phyloP scores from a whole-genome alignment of 768 basidiomycete species.

The Rubroboletus satanas region DNA sequence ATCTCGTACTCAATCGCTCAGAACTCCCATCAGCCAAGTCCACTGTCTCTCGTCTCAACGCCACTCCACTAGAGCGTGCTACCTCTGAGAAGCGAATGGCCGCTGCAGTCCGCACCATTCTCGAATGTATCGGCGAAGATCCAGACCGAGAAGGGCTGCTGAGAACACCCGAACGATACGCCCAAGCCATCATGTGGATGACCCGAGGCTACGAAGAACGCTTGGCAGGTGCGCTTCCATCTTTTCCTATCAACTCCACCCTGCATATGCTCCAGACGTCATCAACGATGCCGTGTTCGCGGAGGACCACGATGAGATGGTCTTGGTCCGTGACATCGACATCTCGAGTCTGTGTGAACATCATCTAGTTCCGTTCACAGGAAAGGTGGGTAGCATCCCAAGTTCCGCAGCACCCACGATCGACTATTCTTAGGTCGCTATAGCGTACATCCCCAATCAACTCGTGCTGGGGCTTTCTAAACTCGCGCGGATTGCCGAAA shows the following conservation, averaged over 20 bases:
- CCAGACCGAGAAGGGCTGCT: constrained; percentile 91
- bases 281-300: constrained; percentile 98
- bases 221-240: constrained; percentile 59
- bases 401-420: constrained; percentile 20
- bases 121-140: constrained; percentile 98
- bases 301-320: constrained; percentile 99
- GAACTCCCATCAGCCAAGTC: constrained; percentile 65
- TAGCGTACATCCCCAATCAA: constrained; percentile 95
- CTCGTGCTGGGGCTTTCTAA: constrained; percentile 94
- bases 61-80: constrained; percentile 66
- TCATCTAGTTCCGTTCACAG: constrained; percentile 96
- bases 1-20: constrained; percentile 11
- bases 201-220: constrained; percentile 97
- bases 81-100: constrained; percentile 75
- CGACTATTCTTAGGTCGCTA: constrained; percentile 68
- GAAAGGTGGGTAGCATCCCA: constrained; percentile 62
- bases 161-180: constrained; percentile 92
- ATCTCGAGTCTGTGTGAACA: constrained; percentile 98
- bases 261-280: constrained; percentile 59
- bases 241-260: constrained; percentile 10
- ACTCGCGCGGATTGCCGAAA: constrained; percentile 94
- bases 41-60: constrained; percentile 78
- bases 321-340: constrained; percentile 95
- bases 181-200: constrained; percentile 98
- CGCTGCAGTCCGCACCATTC: constrained; percentile 81